phyloP scores from a whole-genome alignment of 23 red algal species.

The Gracilaria vermiculophylla region DNA sequence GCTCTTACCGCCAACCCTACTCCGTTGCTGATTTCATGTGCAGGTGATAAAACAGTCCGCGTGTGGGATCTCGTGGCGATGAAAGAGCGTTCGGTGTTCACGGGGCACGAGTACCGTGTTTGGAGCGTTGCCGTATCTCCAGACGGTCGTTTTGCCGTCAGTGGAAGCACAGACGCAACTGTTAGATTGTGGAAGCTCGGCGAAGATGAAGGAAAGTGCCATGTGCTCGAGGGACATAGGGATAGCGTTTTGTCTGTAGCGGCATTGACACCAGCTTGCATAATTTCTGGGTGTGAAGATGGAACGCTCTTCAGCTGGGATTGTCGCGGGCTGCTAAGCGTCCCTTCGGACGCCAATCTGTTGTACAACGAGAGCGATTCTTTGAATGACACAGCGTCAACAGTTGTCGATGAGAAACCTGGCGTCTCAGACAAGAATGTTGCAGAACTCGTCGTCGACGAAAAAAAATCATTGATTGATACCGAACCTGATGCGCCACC shows the following conservation, averaged over 20 bases:
- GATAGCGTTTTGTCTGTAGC: constrained; percentile 61
- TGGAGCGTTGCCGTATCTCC: constrained; percentile 68
- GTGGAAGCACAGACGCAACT: constrained; percentile 70
- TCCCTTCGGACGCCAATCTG: neutral
- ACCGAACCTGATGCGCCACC: neutral
- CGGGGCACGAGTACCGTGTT: constrained; percentile 69
- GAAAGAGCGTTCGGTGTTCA: constrained; percentile 32
- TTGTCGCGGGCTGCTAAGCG: neutral
- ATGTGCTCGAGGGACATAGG: constrained; percentile 63
- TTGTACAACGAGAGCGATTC: neutral
- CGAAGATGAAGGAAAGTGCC: constrained; percentile 11
- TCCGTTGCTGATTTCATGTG: constrained; percentile 48
- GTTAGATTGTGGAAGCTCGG: constrained; percentile 70
- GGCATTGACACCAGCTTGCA: constrained; percentile 3
- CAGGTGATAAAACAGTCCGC: constrained; percentile 83
- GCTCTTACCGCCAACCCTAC: constrained; percentile 33
- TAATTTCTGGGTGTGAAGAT: constrained; percentile 68
- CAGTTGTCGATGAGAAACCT: neutral
- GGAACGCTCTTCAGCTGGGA: constrained; percentile 53
- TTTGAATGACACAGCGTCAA: neutral
- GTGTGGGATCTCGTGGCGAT: constrained; percentile 75
- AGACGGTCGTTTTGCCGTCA: constrained; percentile 58
- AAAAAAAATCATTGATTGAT: neutral
- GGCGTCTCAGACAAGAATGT: neutral
- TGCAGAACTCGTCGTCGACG: neutral